These are phyloP conservation scores for Quercus aquifolioides DNA, from an alignment of 306 rosid species.

Conservation along the genomic window DNA sequence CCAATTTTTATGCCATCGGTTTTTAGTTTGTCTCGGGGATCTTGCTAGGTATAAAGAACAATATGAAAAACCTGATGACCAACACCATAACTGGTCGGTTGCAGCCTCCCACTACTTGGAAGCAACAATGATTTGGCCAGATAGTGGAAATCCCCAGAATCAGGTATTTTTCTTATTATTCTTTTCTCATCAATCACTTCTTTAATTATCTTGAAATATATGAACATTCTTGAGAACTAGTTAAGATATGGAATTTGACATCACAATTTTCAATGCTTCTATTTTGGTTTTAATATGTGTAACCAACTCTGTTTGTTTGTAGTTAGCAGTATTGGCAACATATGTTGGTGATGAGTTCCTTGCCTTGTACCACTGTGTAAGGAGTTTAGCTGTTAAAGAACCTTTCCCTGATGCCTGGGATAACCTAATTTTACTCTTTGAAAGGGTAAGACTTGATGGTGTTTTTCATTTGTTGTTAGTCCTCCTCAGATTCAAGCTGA, in stretches of 20 bases:
- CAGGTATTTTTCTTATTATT: conserved; percentile 45
- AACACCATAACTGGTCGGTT: conserved; percentile 72
- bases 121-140: conserved; percentile 90
- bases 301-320: conserved; percentile 14
- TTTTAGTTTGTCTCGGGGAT: conserved; percentile 93
- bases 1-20: conserved; percentile 85
- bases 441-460: conserved; percentile 52
- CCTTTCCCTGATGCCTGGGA: conserved; percentile 96
- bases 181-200: not conserved
- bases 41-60: conserved; percentile 85
- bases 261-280: not conserved
- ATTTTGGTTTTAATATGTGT: conserved; percentile 14
- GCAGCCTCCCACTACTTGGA: conserved; percentile 87
- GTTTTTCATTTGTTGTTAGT: not conserved
- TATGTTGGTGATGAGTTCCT: conserved; percentile 90
- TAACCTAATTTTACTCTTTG: conserved; percentile 76
- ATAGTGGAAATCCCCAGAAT: conserved; percentile 94
- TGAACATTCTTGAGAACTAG: not conserved
- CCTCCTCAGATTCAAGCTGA: not conserved
- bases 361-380: conserved; percentile 87
- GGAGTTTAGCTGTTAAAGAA: conserved; percentile 85
- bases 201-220: not conserved
- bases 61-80: conserved; percentile 54
- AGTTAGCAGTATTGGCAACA: conserved; percentile 97
- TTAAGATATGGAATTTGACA: not conserved